Base-by-base conservation (phyloP, 768 basidiomycete genomes). In the Lactarius deliciosus region DNA sequence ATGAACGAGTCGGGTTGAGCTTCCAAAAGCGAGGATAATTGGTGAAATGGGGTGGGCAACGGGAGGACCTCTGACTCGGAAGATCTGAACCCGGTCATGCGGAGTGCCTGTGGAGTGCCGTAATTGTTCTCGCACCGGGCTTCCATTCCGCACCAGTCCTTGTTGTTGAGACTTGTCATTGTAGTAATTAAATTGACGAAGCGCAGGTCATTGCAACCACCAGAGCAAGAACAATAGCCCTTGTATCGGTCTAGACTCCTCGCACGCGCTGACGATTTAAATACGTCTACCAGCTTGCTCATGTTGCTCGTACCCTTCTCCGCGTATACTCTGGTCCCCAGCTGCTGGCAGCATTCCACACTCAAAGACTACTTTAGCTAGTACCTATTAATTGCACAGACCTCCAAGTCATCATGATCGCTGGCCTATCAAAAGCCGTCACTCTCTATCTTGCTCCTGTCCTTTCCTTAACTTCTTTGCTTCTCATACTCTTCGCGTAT, bases 351-450 rank as follows among this genome's bases (percentile, higher is more conserved):
- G 69, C 68, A 22, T 62, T 38, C 25, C 43, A 5, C 69, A 61
- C 57, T 65, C 57, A 55, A 53, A 70, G 57, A 59, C 66, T 58
- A 71, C 68, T 58, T 56, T 58, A 60, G 45, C 65, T 62, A 72
- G 25, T 64, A 69, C 32, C 50, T 45, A 67, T 69, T 71, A 57
- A 62, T 58, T 45, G 50, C 50, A 61, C 64, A 62, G 50, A 59
- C n/a, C 2, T 25, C n/a, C 50, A 25, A 50, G 56, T 57, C 72
- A 79, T 60, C 71, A 93, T 92, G 91, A 86, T 92, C 72, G 78
- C 85, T 67, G 83, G 84, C 70, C 80, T 91, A 50, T 87, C 89
- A 16, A 91, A 86, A 80, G 82, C 83, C 63, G 78, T 85, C 70
- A 86, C 83, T 61, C 34, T 34, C 61, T 91, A 87, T 73, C 80